Evolutionary conservation across 257 asterid species (phyloP), one percentile per base, ranked within the genome.

Genomic region (Salvia rosmarinus): DNA sequence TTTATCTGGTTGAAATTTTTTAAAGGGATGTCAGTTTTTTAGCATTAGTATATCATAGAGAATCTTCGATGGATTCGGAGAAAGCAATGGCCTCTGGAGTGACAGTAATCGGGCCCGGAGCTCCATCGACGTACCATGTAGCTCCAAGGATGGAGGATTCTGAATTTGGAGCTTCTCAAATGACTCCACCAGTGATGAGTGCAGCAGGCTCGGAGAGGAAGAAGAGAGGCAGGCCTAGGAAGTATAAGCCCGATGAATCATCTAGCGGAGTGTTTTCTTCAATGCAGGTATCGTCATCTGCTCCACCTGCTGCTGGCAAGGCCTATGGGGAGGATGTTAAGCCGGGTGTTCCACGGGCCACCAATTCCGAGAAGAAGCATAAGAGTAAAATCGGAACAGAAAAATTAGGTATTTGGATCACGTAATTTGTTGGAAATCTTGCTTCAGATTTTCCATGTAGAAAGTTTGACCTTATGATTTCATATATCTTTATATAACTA

Each of bases 201-300:
- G 60, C 64, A 21, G 84, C 66, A 21, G 84, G 68, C 21, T 73
- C 88, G 9, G 96, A 87, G 80, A 90, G 77, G 91, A 92, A 92
- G 88, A 92, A 87, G 86, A 90, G 96, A 66, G 98, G 98, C 35
- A 70, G 98, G n/a, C 98, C 98, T 6, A 86, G 96, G 87, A 92
- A 90, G 82, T 90, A 92, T 72, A 85, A 72, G 21, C 83, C 96
- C 4, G 96, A 85, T 66, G 91, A 85, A 32, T 37, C 88, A 52
- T 67, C 80, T 2, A 34, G 73, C 32, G 16, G 81, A 77, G 66
- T 79, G 52, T 79, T 86, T 72, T 80, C 91, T 3, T 75, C 91
- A 3, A 74, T 56, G 72, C 95, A 87, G 25, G 30, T 80, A 46
- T 86, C 92, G 3, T 71, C 94, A 2, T 76, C 84, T n/a, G 79